Percentiles rank a stretch among this genome's conserved stretches.
Evolutionary conservation across 768 basidiomycete species (phyloP).

Genomic region (Rhizopogon rudus): DNA sequence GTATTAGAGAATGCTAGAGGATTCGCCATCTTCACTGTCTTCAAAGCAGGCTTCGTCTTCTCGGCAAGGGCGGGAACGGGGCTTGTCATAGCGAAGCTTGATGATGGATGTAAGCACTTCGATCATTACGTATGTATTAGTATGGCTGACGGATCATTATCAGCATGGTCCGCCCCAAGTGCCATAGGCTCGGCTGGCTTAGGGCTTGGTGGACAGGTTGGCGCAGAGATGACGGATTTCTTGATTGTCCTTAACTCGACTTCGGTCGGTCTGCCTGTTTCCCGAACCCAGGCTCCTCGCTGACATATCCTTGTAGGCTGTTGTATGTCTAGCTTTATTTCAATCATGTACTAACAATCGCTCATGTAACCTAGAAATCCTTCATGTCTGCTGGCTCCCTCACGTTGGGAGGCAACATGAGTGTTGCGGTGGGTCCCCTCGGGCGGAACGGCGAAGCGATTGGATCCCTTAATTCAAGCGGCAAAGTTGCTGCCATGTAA

Average conservation of each 20-base stretch:
- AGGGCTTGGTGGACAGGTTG: constrained; percentile 80
- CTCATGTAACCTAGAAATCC: constrained; percentile 42
- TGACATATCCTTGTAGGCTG: constrained; percentile 39
- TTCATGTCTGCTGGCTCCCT: constrained; percentile 96
- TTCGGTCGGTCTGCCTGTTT: constrained; percentile 38
- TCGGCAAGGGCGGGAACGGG: constrained; percentile 80
- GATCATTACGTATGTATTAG: not conserved
- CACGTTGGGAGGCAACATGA: constrained; percentile 87
- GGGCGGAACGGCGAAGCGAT: constrained; percentile 92
- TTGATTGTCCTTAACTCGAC: constrained; percentile 82
- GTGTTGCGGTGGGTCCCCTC: constrained; percentile 84
- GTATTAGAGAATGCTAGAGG: constrained; percentile 59
- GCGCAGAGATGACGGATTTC: constrained; percentile 89
- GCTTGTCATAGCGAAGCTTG: constrained; percentile 79
- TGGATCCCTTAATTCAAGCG: constrained; percentile 77
- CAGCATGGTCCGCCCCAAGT: constrained; percentile 91
- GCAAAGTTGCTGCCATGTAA: constrained; percentile 89
- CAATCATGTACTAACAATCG: not conserved
- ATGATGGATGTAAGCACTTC: constrained; percentile 67
- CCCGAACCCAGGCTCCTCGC: constrained; percentile 1
- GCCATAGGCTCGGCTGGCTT: constrained; percentile 93
- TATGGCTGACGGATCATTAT: not conserved
- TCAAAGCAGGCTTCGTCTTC: constrained; percentile 69
- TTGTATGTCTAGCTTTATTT: constrained; percentile 39
- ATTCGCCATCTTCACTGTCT: constrained; percentile 88